Base-by-base conservation (phyloP, 495 filamentous ascomycete genomes). In the Aspergillus baeticus region DNA sequence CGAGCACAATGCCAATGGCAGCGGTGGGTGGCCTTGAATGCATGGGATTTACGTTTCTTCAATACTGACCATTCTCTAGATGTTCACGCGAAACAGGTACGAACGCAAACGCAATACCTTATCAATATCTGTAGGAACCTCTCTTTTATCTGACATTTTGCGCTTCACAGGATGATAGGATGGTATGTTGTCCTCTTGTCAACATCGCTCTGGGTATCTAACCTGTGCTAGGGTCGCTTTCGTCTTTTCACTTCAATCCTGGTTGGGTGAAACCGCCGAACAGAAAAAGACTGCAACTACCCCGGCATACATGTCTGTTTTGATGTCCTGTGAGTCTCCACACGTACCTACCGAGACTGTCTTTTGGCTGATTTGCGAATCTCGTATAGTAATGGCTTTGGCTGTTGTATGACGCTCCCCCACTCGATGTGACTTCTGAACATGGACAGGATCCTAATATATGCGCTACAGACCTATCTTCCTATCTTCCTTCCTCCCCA, bases 1-100 rank as follows among this genome's bases (percentile, higher is more conserved):
- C 87, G 11, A 93, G 84, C 65, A 96, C 91, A 7, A 71, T 96
- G 65, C 92, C 92, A 34, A 96, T 96, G 92, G 90, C 90, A 52
- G 92, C 92, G 51, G 84, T 87, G 77, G 65, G 83, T 78, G 55
- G 38, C 38, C 38, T 15, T 29, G 14, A 14, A 21, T 26, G 33
- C 51, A 33, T 45, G 41, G 17, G 26, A 22, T 38, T 37, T 20
- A 39, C 42, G 22, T 18, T 46, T 14, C 39, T 26, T 22, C 21
- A 11, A 58, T 53, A 54, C 63, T 72, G 41, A 73, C 60, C 37
- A 13, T 41, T 36, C 18, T 18, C 8, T 33, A 66, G 84, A 92
- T 96, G 79, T 95, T 96, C 70, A 93, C 88, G 58, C 80, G 90
- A 44, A 96, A 94, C 72, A 86, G 88, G 81, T 95, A 83, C 78